Evolutionary conservation across 495 filamentous ascomycete genomes (phyloP).

Genomic region (Trichoderma orchidacearum): DNA sequence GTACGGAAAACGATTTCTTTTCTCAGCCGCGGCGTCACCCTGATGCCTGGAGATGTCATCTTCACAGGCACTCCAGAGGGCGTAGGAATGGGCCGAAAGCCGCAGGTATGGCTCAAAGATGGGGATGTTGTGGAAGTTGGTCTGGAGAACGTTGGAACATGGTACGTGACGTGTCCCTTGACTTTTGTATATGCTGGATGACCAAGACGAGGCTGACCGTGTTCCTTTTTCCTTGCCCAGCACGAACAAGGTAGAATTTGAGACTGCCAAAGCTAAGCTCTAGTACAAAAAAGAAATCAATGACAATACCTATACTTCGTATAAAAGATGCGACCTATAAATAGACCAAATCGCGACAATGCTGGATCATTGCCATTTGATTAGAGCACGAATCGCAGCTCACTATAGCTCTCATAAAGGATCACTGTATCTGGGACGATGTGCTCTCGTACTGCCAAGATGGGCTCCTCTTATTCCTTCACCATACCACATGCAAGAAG

Average conservation of each 20-base stretch:
- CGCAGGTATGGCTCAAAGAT: conserved; percentile 64
- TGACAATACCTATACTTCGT: no score
- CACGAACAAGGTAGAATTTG: conserved; percentile 58
- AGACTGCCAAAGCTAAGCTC: conserved; percentile 41
- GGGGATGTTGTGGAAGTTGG: conserved; percentile 67
- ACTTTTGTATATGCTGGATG: background rate
- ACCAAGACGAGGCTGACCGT: background rate
- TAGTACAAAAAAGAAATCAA: conserved; percentile 9
- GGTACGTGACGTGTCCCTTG: background rate
- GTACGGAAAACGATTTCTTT: conserved; percentile 63
- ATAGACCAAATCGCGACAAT: no score
- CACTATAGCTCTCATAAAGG: no score
- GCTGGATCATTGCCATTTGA: no score
- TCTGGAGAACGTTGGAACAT: conserved; percentile 50
- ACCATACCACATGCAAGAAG: no score
- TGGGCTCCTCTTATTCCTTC: no score
- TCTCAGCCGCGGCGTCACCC: conserved; percentile 62
- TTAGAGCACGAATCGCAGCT: no score
- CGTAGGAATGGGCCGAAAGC: conserved; percentile 65
- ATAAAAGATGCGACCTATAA: no score
- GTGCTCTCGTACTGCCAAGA: no score
- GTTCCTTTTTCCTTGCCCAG: conserved; percentile 28
- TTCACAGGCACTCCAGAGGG: conserved; percentile 78
- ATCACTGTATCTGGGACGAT: no score
- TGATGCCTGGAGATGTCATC: conserved; percentile 69